These are phyloP conservation scores for Trypanosomatidae sp. DNA, from an alignment of 208 protist genomes.

Conservation along the genomic window DNA sequence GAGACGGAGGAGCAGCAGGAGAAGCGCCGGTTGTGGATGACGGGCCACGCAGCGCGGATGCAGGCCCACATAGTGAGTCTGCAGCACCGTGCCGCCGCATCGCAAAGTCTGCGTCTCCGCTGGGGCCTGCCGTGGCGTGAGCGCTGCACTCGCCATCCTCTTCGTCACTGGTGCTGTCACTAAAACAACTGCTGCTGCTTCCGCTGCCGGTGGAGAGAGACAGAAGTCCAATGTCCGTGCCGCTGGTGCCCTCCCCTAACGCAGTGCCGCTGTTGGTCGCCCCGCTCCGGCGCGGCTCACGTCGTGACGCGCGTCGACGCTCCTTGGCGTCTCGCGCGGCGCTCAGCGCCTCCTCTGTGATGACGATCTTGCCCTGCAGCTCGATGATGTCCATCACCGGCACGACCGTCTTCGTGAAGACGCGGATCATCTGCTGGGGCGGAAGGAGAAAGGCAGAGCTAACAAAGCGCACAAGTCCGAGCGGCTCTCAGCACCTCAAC, in stretches of 20 bases:
- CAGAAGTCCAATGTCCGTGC: neutral
- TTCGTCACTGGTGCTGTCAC: neutral
- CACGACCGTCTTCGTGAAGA: conserved; percentile 36
- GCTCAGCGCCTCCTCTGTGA: conserved; percentile 36
- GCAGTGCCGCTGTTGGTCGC: neutral
- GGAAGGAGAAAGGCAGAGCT: neutral
- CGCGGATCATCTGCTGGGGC: conserved; percentile 45
- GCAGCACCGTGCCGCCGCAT: neutral
- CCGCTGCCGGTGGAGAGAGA: neutral
- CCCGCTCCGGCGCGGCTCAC: neutral
- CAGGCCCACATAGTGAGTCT: neutral
- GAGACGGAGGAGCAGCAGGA: neutral
- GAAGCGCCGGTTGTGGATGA: neutral
- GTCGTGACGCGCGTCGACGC: neutral
- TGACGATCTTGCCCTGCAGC: conserved; percentile 58
- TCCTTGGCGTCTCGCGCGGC: conserved; percentile 17
- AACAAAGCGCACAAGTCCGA: neutral
- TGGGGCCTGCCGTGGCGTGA: neutral
- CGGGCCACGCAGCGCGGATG: neutral
- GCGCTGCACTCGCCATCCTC: neutral
- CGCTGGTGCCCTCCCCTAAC: neutral
- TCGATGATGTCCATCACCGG: conserved; percentile 72
- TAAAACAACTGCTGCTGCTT: neutral
- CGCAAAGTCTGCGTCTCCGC: neutral
- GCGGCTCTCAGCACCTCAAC: neutral